These are phyloP conservation scores for Populus deltoides DNA, from an alignment of 345 rosid genomes.

Conservation along the genomic window DNA sequence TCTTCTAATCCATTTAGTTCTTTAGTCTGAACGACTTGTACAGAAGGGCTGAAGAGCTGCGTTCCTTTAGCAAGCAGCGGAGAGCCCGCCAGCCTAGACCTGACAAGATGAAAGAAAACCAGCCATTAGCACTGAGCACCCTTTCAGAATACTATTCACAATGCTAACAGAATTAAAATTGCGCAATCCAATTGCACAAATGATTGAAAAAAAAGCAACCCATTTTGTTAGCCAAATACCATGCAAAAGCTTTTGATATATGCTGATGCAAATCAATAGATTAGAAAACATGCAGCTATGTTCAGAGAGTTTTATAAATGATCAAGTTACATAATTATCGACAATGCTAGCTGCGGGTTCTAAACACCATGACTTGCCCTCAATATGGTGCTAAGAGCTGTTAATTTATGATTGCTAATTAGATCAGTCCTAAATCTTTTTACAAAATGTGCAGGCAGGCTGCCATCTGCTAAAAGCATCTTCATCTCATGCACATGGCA, in stretches of 20 bases:
- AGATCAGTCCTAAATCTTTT: neutral
- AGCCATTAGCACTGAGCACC: neutral
- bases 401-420: neutral
- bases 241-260: no score
- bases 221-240: no score
- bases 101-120: constrained; percentile 24
- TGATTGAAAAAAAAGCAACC: no score
- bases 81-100: constrained; percentile 96
- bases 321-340: constrained; percentile 8
- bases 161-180: no score
- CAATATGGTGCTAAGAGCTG: neutral
- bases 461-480: neutral
- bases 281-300: no score
- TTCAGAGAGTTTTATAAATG: neutral
- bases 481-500: neutral
- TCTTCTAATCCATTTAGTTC: constrained; percentile 21
- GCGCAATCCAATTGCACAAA: no score
- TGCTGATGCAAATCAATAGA: no score
- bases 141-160: neutral
- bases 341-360: constrained; percentile 1
- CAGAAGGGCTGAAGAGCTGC: constrained; percentile 33
- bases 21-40: constrained; percentile 17
- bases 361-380: neutral
- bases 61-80: constrained; percentile 66
- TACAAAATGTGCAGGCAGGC: neutral